A percentile compares a stretch with the other conserved stretches of the same genome.
Evolutionary conservation across 169 alveolate species (phyloP).

Genomic region (Plasmodium fragile): DNA sequence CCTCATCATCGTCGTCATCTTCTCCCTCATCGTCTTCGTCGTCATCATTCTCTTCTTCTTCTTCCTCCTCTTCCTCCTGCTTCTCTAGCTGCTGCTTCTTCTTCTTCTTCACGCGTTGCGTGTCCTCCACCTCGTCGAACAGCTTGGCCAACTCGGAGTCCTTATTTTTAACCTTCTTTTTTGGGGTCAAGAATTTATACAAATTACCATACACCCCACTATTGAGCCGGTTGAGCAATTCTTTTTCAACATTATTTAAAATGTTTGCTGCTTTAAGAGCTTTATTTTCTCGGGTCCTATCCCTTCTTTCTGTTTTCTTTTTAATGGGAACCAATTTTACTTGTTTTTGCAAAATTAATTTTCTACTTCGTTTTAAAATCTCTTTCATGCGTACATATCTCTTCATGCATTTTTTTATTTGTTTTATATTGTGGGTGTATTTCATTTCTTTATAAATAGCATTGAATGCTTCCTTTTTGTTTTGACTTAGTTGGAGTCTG

Average conservation of each 20-base stretch:
- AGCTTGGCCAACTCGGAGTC: slow-evolving; percentile 48
- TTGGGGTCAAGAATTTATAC: slow-evolving; percentile 51
- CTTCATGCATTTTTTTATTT: slow-evolving; percentile 96
- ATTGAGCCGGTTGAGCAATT: slow-evolving; percentile 94
- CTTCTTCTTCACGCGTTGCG: background rate
- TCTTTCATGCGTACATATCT: slow-evolving; percentile 96
- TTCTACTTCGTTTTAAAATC: slow-evolving; percentile 95
- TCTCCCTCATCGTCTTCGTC: background rate
- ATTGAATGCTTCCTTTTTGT: slow-evolving; percentile 92
- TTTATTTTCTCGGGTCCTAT: slow-evolving; percentile 95
- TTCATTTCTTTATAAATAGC: slow-evolving; percentile 94
- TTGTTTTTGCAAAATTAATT: slow-evolving; percentile 82
- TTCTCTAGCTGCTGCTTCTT: background rate
- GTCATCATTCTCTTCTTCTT: background rate
- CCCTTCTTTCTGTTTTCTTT: slow-evolving; percentile 99
- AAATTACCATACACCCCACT: slow-evolving; percentile 82
- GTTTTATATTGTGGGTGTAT: slow-evolving; percentile 94
- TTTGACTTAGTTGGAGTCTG: slow-evolving; percentile 93
- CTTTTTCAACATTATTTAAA: slow-evolving; percentile 97
- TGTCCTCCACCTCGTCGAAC: slow-evolving; percentile 29
- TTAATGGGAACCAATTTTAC: slow-evolving; percentile 92
- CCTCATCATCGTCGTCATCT: background rate
- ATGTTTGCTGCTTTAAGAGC: slow-evolving; percentile 98
- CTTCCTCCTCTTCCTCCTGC: background rate
- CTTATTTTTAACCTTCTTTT: slow-evolving; percentile 61